phyloP scores from a whole-genome alignment of 2,329 filamentous ascomycete species.

The Monosporascus sp. region DNA sequence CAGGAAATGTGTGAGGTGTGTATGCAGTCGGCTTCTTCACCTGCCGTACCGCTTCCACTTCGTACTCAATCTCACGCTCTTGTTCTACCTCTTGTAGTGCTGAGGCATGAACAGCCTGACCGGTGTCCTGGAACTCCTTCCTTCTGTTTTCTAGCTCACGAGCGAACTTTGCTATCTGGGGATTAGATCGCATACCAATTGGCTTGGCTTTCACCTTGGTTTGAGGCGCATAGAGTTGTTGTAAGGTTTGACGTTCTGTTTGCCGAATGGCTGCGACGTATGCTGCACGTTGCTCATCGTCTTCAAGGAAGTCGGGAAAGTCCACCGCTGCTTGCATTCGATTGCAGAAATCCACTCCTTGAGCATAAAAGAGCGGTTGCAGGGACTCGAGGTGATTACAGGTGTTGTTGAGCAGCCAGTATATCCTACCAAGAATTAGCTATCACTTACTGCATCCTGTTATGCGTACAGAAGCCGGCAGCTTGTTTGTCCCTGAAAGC shows the following conservation, averaged over 20 bases:
- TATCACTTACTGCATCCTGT: not conserved
- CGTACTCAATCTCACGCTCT: constrained; percentile 53
- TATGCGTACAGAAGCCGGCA: not conserved
- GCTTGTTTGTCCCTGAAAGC: not conserved
- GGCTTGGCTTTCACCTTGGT: constrained; percentile 7
- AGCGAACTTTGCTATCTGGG: constrained; percentile 18
- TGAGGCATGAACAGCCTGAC: constrained; percentile 39
- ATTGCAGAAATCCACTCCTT: constrained; percentile 55
- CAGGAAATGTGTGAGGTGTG: constrained; percentile 33
- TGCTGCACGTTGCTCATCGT: constrained; percentile 25
- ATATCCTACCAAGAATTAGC: constrained; percentile 26
- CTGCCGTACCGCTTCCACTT: constrained; percentile 53
- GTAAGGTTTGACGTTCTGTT: constrained; percentile 50
- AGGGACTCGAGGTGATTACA: constrained; percentile 56
- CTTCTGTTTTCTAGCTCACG: constrained; percentile 28
- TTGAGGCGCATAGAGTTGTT: constrained; percentile 48
- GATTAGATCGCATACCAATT: constrained; percentile 16
- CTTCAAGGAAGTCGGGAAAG: constrained; percentile 34
- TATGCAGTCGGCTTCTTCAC: constrained; percentile 40
- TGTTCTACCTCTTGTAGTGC: constrained; percentile 55
- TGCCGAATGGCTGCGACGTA: constrained; percentile 43
- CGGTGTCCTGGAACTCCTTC: constrained; percentile 27
- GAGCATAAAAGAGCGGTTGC: constrained; percentile 51
- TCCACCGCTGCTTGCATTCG: constrained; percentile 43
- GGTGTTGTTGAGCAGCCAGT: constrained; percentile 60